Evolutionary conservation across 208 protist species (phyloP).

Genomic region (Strigomonas culicis): DNA sequence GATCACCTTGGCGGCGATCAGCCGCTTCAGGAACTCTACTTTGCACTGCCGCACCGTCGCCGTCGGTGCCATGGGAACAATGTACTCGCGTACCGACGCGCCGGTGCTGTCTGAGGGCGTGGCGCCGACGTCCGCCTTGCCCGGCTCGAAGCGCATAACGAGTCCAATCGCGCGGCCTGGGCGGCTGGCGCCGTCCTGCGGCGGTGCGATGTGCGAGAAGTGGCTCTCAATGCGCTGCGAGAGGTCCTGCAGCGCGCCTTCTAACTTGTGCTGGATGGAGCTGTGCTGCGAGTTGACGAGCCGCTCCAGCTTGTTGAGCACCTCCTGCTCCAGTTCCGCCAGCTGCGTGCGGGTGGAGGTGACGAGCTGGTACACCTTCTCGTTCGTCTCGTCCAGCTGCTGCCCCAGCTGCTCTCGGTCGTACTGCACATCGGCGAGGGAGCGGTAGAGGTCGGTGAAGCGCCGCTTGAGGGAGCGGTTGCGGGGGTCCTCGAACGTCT

Average conservation of each 20-base stretch:
- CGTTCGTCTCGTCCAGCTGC: conserved; percentile 23
- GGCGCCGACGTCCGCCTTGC: background rate
- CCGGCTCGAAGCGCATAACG: no score
- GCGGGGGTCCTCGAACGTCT: conserved; percentile 2
- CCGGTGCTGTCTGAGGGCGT: background rate
- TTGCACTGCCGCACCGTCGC: conserved; percentile 19
- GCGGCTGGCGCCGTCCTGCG: no score
- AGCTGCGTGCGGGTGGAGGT: conserved; percentile 11
- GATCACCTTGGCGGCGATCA: conserved; percentile 5
- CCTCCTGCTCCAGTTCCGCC: conserved; percentile 18
- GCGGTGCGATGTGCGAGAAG: no score
- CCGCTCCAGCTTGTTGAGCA: conserved; percentile 22
- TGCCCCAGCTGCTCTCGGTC: conserved; percentile 27
- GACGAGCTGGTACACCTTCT: conserved; percentile 21
- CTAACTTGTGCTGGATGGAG: background rate
- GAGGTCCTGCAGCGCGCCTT: background rate
- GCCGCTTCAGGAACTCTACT: conserved; percentile 17
- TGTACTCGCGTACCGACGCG: conserved; percentile 8
- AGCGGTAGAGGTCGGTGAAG: conserved; percentile 33
- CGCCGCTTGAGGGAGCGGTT: conserved; percentile 7
- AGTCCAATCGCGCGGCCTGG: no score
- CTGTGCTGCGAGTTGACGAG: conserved; percentile 5
- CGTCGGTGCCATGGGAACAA: conserved; percentile 16
- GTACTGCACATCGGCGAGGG: conserved; percentile 32
- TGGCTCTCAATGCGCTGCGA: conserved; percentile 3